Base-by-base conservation (phyloP, 306 rosid genomes). In the Corylus heterophylla region DNA sequence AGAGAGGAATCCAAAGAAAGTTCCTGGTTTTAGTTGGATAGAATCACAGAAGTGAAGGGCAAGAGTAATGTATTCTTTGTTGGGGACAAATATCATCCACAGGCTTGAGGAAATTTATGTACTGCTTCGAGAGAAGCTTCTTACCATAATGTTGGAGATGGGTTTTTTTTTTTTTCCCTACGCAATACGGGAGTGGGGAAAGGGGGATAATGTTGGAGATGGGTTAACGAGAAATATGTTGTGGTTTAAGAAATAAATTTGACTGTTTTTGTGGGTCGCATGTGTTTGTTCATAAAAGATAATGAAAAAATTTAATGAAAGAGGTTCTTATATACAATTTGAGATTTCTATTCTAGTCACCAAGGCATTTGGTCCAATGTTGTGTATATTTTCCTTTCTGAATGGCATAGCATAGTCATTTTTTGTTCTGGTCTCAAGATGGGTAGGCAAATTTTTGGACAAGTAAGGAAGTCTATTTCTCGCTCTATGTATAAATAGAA, bases 1-100 rank as follows among this genome's bases (percentile, higher is more conserved):
- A 42, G 45, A 42, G 8, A 42, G 45, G 45, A 42, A 76, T 69
- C 87, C 84, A 84, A 82, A 84, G 80, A 86, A 84, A 80, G 76
- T 78, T 68, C 82, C 85, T 17, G 92, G 88, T 11, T 82, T 39
- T 80, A 82, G 92, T 82, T 79, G 82, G 82, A 80, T 84, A 75
- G 87, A 22, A 22, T 22, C 25, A 22, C 25, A 22, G 25, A 77
- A 76, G 75, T 84, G 59, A 82, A 80, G 29, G 88, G 87, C 12
- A 84, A 68, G 74, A 82, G 55, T 63, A 82, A 84, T 73, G 78
- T 80, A 20, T 89, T 42, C 86, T 69, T 77, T 29, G 88, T 55
- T 54, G 86, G 87, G 79, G 87, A 85, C 17, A 74, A 77, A 80
- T 82, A 76, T 71, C 87, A 87, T 86, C 82, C 89, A 44, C 82